Base-by-base conservation (phyloP, 306 rosid genomes). In the peach (Prunus persica) region DNA sequence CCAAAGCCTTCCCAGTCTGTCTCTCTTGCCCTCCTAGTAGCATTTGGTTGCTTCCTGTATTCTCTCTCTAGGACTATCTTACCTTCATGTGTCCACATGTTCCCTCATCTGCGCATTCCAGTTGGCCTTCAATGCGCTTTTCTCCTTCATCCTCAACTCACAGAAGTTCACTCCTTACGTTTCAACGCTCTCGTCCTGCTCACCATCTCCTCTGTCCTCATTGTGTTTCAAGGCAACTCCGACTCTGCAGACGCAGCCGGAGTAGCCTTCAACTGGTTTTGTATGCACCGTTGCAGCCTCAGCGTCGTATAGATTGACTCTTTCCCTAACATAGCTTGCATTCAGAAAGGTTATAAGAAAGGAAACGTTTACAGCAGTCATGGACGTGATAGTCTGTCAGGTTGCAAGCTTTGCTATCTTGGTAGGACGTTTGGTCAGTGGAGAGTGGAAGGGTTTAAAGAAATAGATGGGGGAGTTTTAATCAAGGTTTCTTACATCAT, bases 111-210 rank as follows among this genome's bases (percentile, higher is more conserved):
- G 38, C 1, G 8, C 38, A 34, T 45, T 32, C 16, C 78, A 62
- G 6, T 58, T 62, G 10, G 70, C 46, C 16, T 74, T 74, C 61
- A 74, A 68, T 14, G 58, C 61, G 4, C 43, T 74, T 9, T 74
- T 74, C 45, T 62, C 62, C n/a, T 74, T 74, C 27, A 28, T 74
- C 69, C 60, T 74, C 58, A 62, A 74, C 43, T 27, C 61, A 13
- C 70, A 62, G 10, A 74, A 74, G 47, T 47, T 74, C 69, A 62
- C 70, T 16, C 47, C 60, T 2, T 49, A 46, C 1, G 12, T 62
- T 28, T 62, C 69, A 74, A 61, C 11, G 28, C 69, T 9, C 16
- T 61, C 13, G 12, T 74, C 28, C 78, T 62, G 2, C 78, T 74
- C n/a, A 74, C 47, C 60, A 22, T 61, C 28, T 74, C 78, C 69